Evolutionary conservation across 257 asterid genomes (phyloP).

Genomic region (Ballota nigra): DNA sequence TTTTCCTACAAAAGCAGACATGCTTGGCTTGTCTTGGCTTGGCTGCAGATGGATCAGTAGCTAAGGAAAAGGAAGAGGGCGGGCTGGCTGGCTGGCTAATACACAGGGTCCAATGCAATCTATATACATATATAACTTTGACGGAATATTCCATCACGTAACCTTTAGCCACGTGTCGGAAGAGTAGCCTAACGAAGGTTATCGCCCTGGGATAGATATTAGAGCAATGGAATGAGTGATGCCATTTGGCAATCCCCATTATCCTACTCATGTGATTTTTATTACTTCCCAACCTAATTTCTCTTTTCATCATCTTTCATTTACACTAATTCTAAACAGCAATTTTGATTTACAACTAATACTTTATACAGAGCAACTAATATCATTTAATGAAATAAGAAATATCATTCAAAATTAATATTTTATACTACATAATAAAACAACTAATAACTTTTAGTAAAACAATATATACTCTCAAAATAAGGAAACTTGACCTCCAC

Average conservation of each 20-base stretch:
- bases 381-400: no score
- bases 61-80: no score
- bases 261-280: constrained; percentile 18
- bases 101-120: no score
- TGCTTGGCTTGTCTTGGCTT: constrained; percentile 18
- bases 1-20: constrained; percentile 89
- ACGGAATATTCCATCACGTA: not conserved
- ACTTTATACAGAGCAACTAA: no score
- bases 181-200: constrained; percentile 59
- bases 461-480: no score
- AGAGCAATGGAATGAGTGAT: constrained; percentile 71
- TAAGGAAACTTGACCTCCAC: no score
- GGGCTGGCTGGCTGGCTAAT: no score
- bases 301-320: not conserved
- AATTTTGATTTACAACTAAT: no score
- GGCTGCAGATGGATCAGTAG: not conserved
- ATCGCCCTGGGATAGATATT: constrained; percentile 53
- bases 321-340: not conserved
- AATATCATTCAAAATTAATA: no score
- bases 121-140: constrained; percentile 23
- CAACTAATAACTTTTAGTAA: no score
- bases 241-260: constrained; percentile 25
- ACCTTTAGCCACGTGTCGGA: constrained; percentile 48
- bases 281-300: not conserved
- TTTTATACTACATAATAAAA: no score